Percentiles rank a stretch among this genome's conserved stretches.
phyloP scores from a whole-genome alignment of 1,284 basidiomycete genomes.

The Cutaneotrichosporon sp. region DNA sequence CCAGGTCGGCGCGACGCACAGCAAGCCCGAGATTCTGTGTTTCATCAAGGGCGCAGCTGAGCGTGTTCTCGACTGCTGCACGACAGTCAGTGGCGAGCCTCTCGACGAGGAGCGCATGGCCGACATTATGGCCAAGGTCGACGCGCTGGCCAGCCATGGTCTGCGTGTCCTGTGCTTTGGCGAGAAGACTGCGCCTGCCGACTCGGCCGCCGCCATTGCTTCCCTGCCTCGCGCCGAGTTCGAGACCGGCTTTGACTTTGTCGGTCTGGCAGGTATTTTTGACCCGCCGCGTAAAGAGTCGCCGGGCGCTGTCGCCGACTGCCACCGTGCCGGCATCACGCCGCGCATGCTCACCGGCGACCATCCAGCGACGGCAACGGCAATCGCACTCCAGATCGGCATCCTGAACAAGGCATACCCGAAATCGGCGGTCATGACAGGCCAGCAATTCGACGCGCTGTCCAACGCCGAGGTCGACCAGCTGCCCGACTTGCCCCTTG shows the following conservation, averaged over 20 bases:
- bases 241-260: slow-evolving; percentile 58
- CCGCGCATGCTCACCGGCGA: slow-evolving; percentile 61
- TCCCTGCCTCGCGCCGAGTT: slow-evolving; percentile 52
- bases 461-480: slow-evolving; percentile 59
- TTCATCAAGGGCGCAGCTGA: slow-evolving; percentile 62
- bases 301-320: slow-evolving; percentile 58
- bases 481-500: slow-evolving; percentile 54
- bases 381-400: slow-evolving; percentile 52
- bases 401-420: slow-evolving; percentile 51
- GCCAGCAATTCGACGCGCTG: slow-evolving; percentile 59
- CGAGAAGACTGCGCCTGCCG: slow-evolving; percentile 47
- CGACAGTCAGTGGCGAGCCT: slow-evolving; percentile 36
- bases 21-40: slow-evolving; percentile 24
- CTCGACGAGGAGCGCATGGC: slow-evolving; percentile 38
- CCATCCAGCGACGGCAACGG: slow-evolving; percentile 52
- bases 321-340: slow-evolving; percentile 60
- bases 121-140: slow-evolving; percentile 52
- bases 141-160: slow-evolving; percentile 56
- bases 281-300: slow-evolving; percentile 68
- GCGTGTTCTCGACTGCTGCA: slow-evolving; percentile 56
- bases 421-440: slow-evolving; percentile 51
- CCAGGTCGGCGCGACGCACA: slow-evolving; percentile 9
- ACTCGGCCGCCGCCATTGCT: slow-evolving; percentile 40
- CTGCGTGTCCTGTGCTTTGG: slow-evolving; percentile 52
- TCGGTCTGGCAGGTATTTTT: slow-evolving; percentile 61